These are phyloP conservation scores for Phytopythium oedochilum DNA, from an alignment of 352 stramenopile species.

Conservation along the genomic window DNA sequence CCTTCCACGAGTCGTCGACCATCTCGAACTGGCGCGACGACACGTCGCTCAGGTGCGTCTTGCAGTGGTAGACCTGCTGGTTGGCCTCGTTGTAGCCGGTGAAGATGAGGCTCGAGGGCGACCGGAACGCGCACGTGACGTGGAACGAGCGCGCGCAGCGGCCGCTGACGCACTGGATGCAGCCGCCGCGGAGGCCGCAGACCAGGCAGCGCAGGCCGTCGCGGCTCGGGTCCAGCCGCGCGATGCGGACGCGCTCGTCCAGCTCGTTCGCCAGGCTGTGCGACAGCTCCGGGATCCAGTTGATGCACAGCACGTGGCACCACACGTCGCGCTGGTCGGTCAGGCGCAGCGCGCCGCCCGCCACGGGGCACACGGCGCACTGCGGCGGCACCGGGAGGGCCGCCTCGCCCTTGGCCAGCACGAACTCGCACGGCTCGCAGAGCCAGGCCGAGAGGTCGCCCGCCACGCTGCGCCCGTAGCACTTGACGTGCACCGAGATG, in stretches of 20 bases:
- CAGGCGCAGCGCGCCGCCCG: constrained; percentile 66
- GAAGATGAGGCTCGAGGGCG: constrained; percentile 63
- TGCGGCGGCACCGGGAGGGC: constrained; percentile 22
- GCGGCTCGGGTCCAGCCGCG: constrained; percentile 57
- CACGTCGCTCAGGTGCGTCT: constrained; percentile 67
- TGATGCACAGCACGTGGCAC: constrained; percentile 81
- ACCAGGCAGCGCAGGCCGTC: constrained; percentile 72
- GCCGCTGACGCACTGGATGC: constrained; percentile 86
- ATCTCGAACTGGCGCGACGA: constrained; percentile 51
- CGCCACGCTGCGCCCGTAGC: constrained; percentile 57
- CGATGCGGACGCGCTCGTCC: constrained; percentile 63
- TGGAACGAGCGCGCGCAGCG: constrained; percentile 83
- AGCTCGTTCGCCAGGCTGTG: constrained; percentile 52
- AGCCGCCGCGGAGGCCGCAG: constrained; percentile 77
- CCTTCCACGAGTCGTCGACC: constrained; percentile 57
- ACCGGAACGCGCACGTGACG: constrained; percentile 72
- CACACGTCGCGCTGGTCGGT: constrained; percentile 58
- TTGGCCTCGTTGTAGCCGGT: constrained; percentile 79
- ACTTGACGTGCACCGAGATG: constrained; percentile 72
- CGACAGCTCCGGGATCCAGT: constrained; percentile 87
- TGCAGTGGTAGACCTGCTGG: constrained; percentile 84
- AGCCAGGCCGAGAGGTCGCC: constrained; percentile 39
- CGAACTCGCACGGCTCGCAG: constrained; percentile 60
- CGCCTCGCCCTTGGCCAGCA: neutral
- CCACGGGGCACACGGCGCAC: constrained; percentile 64